phyloP scores from a whole-genome alignment of 148 eudicot species.

The Oxyria digyna region DNA sequence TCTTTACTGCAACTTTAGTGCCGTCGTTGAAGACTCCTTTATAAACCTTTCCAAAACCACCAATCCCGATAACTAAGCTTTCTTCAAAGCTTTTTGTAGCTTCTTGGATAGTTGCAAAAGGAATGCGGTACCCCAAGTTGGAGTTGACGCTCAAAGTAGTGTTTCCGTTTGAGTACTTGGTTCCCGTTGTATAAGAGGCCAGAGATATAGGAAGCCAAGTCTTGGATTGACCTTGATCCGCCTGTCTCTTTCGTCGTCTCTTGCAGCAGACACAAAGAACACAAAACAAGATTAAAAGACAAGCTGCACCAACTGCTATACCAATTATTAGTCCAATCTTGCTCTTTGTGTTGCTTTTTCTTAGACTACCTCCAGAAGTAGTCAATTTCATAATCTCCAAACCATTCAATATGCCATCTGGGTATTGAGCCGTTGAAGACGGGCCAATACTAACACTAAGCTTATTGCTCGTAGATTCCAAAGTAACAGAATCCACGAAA shows the following conservation, averaged over 20 bases:
- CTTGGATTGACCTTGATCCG: constrained; percentile 25
- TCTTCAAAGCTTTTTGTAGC: constrained; percentile 52
- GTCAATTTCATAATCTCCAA: constrained; percentile 50
- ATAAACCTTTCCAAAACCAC: constrained; percentile 61
- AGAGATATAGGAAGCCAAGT: constrained; percentile 41
- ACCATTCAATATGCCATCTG: constrained; percentile 43
- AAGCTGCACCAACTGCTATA: constrained; percentile 17
- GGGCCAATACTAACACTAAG: constrained; percentile 43
- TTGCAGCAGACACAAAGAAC: constrained; percentile 19
- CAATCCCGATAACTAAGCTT: constrained; percentile 39
- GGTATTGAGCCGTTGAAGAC: constrained; percentile 9
- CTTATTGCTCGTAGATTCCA: constrained; percentile 10
- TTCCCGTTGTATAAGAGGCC: constrained; percentile 28
- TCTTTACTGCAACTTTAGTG: constrained; percentile 18
- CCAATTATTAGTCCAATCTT: constrained; percentile 28
- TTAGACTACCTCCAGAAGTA: constrained; percentile 26
- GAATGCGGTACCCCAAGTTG: constrained; percentile 31
- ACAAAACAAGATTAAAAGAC: constrained; percentile 18
- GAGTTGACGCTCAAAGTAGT: constrained; percentile 25
- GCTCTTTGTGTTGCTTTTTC: constrained; percentile 22
- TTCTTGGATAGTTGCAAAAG: constrained; percentile 39
- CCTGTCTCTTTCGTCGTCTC: constrained; percentile 17
- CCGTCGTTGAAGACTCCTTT: constrained; percentile 18
- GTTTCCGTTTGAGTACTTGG: constrained; percentile 35
- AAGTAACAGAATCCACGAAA: constrained; percentile 28